A percentile compares a stretch with the other conserved stretches of the same genome.
Evolutionary conservation across 1,284 basidiomycete species (phyloP).

Genomic region (Golubevia sp.): DNA sequence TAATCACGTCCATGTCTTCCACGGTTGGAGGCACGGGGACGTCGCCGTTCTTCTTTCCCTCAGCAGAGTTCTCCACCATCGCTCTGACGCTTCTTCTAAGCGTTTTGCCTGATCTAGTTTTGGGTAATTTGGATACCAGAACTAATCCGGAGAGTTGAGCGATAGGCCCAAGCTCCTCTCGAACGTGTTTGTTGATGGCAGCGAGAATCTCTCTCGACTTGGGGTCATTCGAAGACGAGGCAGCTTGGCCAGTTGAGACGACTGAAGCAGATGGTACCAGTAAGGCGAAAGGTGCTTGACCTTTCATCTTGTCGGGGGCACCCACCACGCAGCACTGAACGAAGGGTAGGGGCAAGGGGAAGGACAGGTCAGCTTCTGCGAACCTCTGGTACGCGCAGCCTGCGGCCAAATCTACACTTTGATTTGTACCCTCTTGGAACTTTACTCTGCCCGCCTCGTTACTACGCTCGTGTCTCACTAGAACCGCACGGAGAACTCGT

Average conservation of each 20-base stretch:
- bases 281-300: constrained; percentile 53
- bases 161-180: constrained; percentile 48
- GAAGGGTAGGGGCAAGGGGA: background rate
- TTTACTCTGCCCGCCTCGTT: no score
- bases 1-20: constrained; percentile 35
- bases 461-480: no score
- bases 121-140: constrained; percentile 41
- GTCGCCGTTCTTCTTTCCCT: constrained; percentile 27
- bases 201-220: constrained; percentile 31
- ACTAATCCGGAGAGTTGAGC: constrained; percentile 37
- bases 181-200: constrained; percentile 41
- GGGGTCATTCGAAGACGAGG: constrained; percentile 5
- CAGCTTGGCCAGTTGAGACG: background rate
- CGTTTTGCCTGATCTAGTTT: constrained; percentile 52
- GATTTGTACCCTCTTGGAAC: no score
- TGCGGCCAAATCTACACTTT: no score
- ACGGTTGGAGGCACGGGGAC: constrained; percentile 27
- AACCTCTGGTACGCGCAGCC: no score
- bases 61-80: constrained; percentile 41
- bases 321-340: constrained; percentile 52
- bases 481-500: no score
- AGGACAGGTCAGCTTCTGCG: no score
- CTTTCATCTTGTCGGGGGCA: constrained; percentile 51
- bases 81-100: constrained; percentile 30
- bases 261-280: constrained; percentile 27